Evolutionary conservation across 148 eudicot species (phyloP), one percentile per base, ranked within the genome.

Genomic region (Chenopodium formosanum): DNA sequence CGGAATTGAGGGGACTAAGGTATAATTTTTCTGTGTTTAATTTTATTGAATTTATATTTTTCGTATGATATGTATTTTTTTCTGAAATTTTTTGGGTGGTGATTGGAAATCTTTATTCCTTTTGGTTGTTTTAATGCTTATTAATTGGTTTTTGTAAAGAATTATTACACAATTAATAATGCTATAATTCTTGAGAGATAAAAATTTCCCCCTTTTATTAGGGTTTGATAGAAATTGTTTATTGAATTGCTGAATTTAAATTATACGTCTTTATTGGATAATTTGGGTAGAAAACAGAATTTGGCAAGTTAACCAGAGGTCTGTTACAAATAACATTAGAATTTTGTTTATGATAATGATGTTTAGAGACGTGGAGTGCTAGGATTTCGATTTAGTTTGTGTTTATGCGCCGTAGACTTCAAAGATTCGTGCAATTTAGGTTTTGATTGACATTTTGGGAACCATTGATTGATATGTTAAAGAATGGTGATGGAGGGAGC

Each of bases 1-100:
- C 79, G 97, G 97, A 80, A 93, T 93, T 84, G 94, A 93, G 86
- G 97, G 97, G n/a, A 93, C 92, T 27, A 93, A 93, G 97, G 97
- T 93, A 86, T 73, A 32, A 31, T 48, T 22, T 17, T 65, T 37
- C 63, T 25, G 34, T 25, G 52, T 6, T 9, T 0, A 2, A 9
- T 60, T 14, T 20, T 40, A 5, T 13, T 50, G 2, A 74, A 14
- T 74, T 50, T 9, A 25, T 25, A 27, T 67, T 70, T 4, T 53
- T 69, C n/a, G 3, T 78, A n/a, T 20, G 25, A 73, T 71, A 34
- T 37, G 7, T 53, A 10, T n/a, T 31, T 34, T 25, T 27, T 13
- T 50, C 53, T 50, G 53, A 31, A 9, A 0, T 25, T n/a, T 50
- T 23, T 34, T 48, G 44, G 8, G 40, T 77, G 7, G 46, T 46